Evolutionary conservation across 2,329 filamentous ascomycete genomes (phyloP).

Genomic region (Coniochaeta ligniaria): DNA sequence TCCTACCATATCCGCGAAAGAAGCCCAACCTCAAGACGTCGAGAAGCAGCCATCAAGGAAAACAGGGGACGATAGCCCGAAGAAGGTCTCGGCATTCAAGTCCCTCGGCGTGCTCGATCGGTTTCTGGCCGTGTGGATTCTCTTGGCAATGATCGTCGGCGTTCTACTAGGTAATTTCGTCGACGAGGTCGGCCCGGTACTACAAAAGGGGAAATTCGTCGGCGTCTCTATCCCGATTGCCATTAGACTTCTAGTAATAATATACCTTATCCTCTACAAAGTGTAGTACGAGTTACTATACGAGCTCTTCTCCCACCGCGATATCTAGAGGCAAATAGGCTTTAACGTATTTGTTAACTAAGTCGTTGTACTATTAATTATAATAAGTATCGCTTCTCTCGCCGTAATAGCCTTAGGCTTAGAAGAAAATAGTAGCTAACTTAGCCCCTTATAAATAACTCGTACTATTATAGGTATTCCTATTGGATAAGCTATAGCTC

Average conservation of each 20-base stretch:
- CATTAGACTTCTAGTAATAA: constrained; percentile 79
- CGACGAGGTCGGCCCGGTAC: constrained; percentile 46
- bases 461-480: constrained; percentile 60
- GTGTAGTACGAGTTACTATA: constrained; percentile 73
- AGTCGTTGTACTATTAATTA: constrained; percentile 74
- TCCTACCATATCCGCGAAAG: not conserved
- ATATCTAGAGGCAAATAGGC: constrained; percentile 70
- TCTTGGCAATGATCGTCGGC: constrained; percentile 70
- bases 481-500: constrained; percentile 50
- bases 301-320: constrained; percentile 49
- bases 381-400: constrained; percentile 48
- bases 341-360: constrained; percentile 77
- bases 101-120: constrained; percentile 54
- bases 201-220: constrained; percentile 67
- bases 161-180: constrained; percentile 74
- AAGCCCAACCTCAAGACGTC: too few relatives aligned
- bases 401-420: too few relatives aligned
- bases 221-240: constrained; percentile 37
- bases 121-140: constrained; percentile 64
- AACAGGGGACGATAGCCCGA: too few relatives aligned
- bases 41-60: too few relatives aligned
- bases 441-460: too few relatives aligned
- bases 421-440: not conserved
- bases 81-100: constrained; percentile 36
- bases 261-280: constrained; percentile 90